A percentile compares a stretch with the other conserved stretches of the same genome.
Evolutionary conservation across 1,139 yeast species (phyloP).

Genomic region (Tardiomyces digboiensis): DNA sequence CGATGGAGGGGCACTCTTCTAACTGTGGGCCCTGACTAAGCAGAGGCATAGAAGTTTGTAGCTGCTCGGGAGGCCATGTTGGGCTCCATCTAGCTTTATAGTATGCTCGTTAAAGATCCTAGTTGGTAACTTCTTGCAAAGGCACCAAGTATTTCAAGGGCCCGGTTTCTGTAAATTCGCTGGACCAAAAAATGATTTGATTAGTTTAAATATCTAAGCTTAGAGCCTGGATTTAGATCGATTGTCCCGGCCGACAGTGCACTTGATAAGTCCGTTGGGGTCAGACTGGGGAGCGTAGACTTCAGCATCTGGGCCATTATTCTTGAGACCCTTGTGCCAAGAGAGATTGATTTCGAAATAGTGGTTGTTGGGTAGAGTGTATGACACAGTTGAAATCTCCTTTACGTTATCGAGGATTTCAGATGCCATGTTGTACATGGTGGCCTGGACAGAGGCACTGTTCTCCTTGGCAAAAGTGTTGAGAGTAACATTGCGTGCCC

Average conservation of each 20-base stretch:
- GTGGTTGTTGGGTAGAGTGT: constrained; percentile 83
- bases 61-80: too few species aligned
- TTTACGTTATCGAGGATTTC: constrained; percentile 54
- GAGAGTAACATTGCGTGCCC: constrained; percentile 61
- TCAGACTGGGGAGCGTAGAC: constrained; percentile 85
- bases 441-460: constrained; percentile 89
- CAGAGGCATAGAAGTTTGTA: too few species aligned
- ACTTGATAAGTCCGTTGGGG: constrained; percentile 86
- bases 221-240: constrained; percentile 43
- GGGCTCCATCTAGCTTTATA: too few species aligned
- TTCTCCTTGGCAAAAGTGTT: constrained; percentile 75
- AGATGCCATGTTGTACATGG: constrained; percentile 87
- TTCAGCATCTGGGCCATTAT: constrained; percentile 51
- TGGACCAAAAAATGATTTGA: too few species aligned
- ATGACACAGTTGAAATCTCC: constrained; percentile 53
- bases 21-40: too few species aligned
- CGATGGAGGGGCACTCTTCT: too few species aligned
- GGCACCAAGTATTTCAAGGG: too few species aligned
- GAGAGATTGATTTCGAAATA: constrained; percentile 68
- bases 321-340: constrained; percentile 73
- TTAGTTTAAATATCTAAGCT: constrained; percentile 3
- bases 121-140: too few species aligned
- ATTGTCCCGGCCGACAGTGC: constrained; percentile 62
- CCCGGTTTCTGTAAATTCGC: too few species aligned
- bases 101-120: too few species aligned